A percentile compares a stretch with the other conserved stretches of the same genome.
Evolutionary conservation across 2,329 filamentous ascomycete genomes (phyloP).

Genomic region (Huntiella moniliformis): DNA sequence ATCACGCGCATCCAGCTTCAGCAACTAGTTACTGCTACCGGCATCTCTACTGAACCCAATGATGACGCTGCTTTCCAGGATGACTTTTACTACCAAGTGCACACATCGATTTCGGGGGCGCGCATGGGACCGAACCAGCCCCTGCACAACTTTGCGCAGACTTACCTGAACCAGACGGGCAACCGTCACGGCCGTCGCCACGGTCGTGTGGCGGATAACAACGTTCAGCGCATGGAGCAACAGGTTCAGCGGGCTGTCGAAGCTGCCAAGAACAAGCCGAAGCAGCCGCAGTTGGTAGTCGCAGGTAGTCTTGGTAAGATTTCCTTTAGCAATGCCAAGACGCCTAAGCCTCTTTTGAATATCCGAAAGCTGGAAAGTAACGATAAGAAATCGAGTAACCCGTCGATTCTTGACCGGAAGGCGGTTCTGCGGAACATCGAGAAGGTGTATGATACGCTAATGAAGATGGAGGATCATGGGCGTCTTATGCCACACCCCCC

Average conservation of each 20-base stretch:
- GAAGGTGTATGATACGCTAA: conserved; percentile 67
- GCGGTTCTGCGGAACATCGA: conserved; percentile 74
- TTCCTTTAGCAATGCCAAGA: conserved; percentile 97
- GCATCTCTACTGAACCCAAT: conserved; percentile 63
- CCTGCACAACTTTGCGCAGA: conserved; percentile 90
- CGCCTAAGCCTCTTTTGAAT: conserved; percentile 82
- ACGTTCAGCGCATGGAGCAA: conserved; percentile 98
- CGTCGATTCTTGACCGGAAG: conserved; percentile 48
- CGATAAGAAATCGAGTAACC: conserved; percentile 21
- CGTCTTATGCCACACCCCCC: conserved; percentile 47
- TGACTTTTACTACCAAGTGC: conserved; percentile 98
- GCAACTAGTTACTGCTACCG: conserved; percentile 82
- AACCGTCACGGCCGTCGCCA: conserved; percentile 61
- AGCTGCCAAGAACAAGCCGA: conserved; percentile 90
- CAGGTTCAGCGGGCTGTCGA: conserved; percentile 95
- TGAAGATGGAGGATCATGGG: conserved; percentile 88
- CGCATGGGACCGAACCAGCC: conserved; percentile 85
- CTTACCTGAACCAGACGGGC: conserved; percentile 89
- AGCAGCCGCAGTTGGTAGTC: conserved; percentile 92
- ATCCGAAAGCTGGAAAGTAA: conserved; percentile 60
- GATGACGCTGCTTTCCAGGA: conserved; percentile 68
- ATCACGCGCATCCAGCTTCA: conserved; percentile 95
- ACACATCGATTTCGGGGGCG: conserved; percentile 79
- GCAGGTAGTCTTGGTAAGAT: conserved; percentile 95
- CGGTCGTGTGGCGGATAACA: conserved; percentile 74